Percentiles rank a stretch among this genome's conserved stretches.
Evolutionary conservation across 345 rosid species (phyloP).

Genomic region (Rhodamnia argentea): DNA sequence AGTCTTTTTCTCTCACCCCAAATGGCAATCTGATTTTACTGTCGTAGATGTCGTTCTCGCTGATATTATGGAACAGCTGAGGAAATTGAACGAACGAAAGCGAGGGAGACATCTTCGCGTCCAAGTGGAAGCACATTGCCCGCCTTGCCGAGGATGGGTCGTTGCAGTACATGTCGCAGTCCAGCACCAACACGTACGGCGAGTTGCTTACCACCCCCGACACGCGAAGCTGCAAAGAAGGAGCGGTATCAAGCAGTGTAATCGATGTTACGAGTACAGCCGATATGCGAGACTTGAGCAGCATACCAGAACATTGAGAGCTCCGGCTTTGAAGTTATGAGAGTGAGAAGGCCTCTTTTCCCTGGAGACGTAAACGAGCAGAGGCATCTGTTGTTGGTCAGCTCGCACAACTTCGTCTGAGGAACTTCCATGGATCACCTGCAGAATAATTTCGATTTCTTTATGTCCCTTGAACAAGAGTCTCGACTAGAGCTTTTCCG

Average conservation of each 20-base stretch:
- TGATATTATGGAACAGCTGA: slow-evolving; percentile 20
- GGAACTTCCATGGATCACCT: slow-evolving; percentile 2
- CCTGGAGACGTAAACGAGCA: slow-evolving; percentile 32
- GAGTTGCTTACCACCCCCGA: slow-evolving; percentile 37
- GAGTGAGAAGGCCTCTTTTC: slow-evolving; percentile 28
- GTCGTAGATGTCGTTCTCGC: slow-evolving; percentile 35
- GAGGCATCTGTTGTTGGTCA: slow-evolving; percentile 12
- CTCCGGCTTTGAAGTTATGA: slow-evolving; percentile 49
- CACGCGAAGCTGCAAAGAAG: slow-evolving; percentile 28
- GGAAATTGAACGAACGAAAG: slow-evolving; percentile 39
- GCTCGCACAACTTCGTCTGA: neutral
- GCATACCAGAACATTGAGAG: slow-evolving; percentile 38
- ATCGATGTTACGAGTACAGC: too few relatives aligned
- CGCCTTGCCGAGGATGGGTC: slow-evolving; percentile 35
- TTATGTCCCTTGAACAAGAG: too few relatives aligned
- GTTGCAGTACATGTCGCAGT: slow-evolving; percentile 43
- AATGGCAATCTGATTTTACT: slow-evolving; percentile 7
- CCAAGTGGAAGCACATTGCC: slow-evolving; percentile 33
- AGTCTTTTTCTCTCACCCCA: slow-evolving; percentile 11
- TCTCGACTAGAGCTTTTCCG: too few relatives aligned
- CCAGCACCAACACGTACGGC: slow-evolving; percentile 25
- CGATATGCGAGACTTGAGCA: too few relatives aligned
- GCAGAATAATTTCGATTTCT: neutral
- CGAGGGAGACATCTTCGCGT: slow-evolving; percentile 12
- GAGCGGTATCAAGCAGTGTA: neutral